A percentile compares a stretch with the other conserved stretches of the same genome.
Evolutionary conservation across 768 basidiomycete genomes (phyloP).

Genomic region (Chiua virens): DNA sequence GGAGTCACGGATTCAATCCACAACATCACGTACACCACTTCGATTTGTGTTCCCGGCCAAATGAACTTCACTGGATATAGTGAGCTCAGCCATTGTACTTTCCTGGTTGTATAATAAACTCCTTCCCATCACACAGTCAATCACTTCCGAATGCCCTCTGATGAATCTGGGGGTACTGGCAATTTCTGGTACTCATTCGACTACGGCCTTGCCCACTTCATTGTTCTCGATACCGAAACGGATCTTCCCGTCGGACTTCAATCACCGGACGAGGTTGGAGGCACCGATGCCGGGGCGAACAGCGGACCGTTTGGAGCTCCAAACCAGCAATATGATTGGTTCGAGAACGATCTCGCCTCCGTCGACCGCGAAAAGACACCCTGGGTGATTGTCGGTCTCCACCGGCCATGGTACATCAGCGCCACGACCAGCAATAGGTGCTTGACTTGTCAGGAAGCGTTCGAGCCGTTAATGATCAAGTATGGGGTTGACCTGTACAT

Average conservation of each 20-base stretch:
- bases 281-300: constrained; percentile 18
- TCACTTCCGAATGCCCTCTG: constrained; percentile 29
- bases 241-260: constrained; percentile 25
- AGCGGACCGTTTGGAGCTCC: constrained; percentile 30
- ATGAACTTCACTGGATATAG: constrained; percentile 30
- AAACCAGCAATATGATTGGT: constrained; percentile 28
- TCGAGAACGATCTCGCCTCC: constrained; percentile 25
- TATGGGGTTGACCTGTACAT: constrained; percentile 31
- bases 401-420: constrained; percentile 25
- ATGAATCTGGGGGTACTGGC: constrained; percentile 24
- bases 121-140: constrained; percentile 14
- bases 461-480: constrained; percentile 31
- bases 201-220: constrained; percentile 29
- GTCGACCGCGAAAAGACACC: constrained; percentile 26
- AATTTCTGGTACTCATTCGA: constrained; percentile 31
- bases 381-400: constrained; percentile 29
- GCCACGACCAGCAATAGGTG: constrained; percentile 10
- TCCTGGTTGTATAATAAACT: background rate
- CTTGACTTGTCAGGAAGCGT: constrained; percentile 23
- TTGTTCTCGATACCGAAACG: constrained; percentile 24
- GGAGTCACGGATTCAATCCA: constrained; percentile 23
- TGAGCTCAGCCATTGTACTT: constrained; percentile 4
- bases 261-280: constrained; percentile 23
- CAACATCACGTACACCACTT: constrained; percentile 25
- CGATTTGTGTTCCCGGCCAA: constrained; percentile 28